Evolutionary conservation across 2,329 filamentous ascomycete species (phyloP), one percentile per base, ranked within the genome.

Genomic region (Nothomitra cinnamomea): DNA sequence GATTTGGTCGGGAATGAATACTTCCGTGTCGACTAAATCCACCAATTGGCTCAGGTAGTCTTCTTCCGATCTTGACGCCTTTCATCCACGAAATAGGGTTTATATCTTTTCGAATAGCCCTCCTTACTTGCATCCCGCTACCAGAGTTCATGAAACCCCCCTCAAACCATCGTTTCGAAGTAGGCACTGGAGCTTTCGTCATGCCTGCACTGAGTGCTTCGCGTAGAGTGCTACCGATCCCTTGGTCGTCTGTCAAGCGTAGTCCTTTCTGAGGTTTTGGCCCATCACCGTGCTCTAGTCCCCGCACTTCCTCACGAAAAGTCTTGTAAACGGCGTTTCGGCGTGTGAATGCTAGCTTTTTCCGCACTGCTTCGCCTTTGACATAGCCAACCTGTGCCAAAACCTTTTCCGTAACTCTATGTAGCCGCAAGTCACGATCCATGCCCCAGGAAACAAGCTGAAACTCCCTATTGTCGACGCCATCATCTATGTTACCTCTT

Each of bases 361-460:
- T 79, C 5, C 75, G 75, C 19, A 82, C 77, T 2, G 75, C 74
- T 52, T 73, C 75, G 3, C 85, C 87, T 63, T 82, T 87, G 47
- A 79, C 72, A 63, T 86, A 85, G 2, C 86, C 87, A 15, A 94
- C 82, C 1, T 77, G 72, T 55, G 78, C 72, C 0, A 92, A 70
- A 28, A 81, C 71, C 24, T 79, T 70, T 1, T 78, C 69, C 41
- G 86, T 77, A 19, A 88, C 76, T 49, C 80, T 81, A 63, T 94
- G 85, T 25, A 95, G 72, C 50, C 85, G 82, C 28, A 95, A 72
- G 61, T 88, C 79, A 59, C 84, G 85, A 64, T 95, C 90, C 50
- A 85, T 82, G 24, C 88, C 88, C 89, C 89, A 95, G 0, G 89
- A 89, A 0, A 95, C 86, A 17, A 95, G 73, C 65, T 95, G 89